phyloP scores from a whole-genome alignment of 176 grass and related monocot species.

The Raddia distichophylla region DNA sequence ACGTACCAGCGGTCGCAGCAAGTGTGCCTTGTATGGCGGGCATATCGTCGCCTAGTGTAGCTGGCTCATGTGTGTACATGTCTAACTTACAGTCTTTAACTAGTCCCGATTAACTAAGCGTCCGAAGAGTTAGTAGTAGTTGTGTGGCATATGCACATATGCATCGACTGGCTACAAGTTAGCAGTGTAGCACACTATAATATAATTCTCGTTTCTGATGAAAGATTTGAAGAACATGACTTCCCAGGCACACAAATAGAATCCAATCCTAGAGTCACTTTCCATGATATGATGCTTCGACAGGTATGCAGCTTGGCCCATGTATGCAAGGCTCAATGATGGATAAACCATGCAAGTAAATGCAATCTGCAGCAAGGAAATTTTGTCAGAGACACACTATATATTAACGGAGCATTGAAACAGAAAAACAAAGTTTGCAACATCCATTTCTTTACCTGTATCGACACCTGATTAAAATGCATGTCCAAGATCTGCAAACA shows the following conservation, averaged over 20 bases:
- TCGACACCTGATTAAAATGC: slow-evolving; percentile 92
- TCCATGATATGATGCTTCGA: slow-evolving; percentile 86
- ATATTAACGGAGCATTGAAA: neutral
- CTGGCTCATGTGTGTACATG: no score
- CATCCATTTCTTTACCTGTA: slow-evolving; percentile 66
- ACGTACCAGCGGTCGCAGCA: no score
- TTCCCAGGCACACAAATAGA: slow-evolving; percentile 98
- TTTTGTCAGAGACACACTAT: slow-evolving; percentile 23
- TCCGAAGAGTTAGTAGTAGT: no score
- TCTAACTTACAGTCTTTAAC: no score
- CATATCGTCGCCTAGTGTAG: no score
- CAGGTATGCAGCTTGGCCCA: slow-evolving; percentile 98
- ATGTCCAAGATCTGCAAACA: slow-evolving; percentile 98
- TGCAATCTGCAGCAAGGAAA: slow-evolving; percentile 66
- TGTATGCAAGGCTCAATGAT: slow-evolving; percentile 93
- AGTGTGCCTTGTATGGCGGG: no score
- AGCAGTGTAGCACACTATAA: neutral
- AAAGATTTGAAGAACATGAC: slow-evolving; percentile 40
- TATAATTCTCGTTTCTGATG: slow-evolving; percentile 17
- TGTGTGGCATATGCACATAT: no score
- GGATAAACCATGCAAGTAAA: slow-evolving; percentile 99
- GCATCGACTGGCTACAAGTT: no score
- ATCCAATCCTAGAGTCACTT: slow-evolving; percentile 86
- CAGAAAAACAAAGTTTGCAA: neutral
- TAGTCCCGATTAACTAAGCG: no score